Evolutionary conservation across 352 stramenopile species (phyloP).

Genomic region (Phytophthora foliorum): DNA sequence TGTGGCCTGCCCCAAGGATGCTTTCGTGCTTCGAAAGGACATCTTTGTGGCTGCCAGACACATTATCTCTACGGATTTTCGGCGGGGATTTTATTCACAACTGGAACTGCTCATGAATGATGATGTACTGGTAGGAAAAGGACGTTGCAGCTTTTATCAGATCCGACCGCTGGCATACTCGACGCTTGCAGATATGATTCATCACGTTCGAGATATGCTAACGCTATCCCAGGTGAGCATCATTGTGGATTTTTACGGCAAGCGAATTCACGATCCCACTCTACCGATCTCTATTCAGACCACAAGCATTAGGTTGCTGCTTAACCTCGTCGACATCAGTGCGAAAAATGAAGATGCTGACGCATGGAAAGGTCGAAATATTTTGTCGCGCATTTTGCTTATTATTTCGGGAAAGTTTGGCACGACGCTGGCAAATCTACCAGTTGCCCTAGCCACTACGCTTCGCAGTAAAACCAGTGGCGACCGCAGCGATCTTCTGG

Average conservation of each 20-base stretch:
- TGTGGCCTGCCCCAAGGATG: constrained; percentile 94
- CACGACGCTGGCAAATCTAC: constrained; percentile 84
- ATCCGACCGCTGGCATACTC: constrained; percentile 97
- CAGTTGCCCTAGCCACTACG: constrained; percentile 67
- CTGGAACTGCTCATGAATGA: constrained; percentile 97
- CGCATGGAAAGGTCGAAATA: constrained; percentile 88
- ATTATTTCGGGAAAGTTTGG: constrained; percentile 97
- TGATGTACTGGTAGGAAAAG: constrained; percentile 93
- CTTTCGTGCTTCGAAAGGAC: constrained; percentile 96
- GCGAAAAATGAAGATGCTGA: constrained; percentile 95
- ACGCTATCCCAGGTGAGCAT: constrained; percentile 95
- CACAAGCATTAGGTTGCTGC: constrained; percentile 95
- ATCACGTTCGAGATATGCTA: constrained; percentile 96
- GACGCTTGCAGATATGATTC: constrained; percentile 98
- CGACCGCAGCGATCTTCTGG: constrained; percentile 74
- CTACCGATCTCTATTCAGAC: constrained; percentile 97
- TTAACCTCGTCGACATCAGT: constrained; percentile 98
- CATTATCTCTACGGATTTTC: constrained; percentile 98
- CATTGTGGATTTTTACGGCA: constrained; percentile 95
- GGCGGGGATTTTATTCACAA: constrained; percentile 96
- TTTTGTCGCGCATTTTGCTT: constrained; percentile 92
- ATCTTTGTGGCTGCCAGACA: constrained; percentile 96
- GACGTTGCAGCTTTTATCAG: constrained; percentile 85
- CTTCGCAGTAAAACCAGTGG: constrained; percentile 48
- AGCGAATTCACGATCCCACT: constrained; percentile 93